Conservation (phyloP, 768 basidiomycete genomes). For the Boletus sensibilis region DNA sequence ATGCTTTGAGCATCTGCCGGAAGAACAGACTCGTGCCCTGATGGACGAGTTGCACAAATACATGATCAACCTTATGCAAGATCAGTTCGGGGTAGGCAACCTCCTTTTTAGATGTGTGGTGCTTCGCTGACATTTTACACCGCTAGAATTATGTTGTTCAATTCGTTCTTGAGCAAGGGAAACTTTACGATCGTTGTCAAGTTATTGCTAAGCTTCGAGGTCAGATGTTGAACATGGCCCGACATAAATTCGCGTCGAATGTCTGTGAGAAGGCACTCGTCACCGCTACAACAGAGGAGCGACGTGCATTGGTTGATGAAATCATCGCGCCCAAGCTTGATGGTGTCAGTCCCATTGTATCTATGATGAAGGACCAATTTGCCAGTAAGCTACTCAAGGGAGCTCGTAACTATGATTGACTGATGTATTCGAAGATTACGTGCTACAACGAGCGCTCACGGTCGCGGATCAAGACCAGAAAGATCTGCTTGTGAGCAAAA, state of each 20-base stretch:
- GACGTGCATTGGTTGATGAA: conserved; percentile 75
- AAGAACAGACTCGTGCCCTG: conserved; percentile 62
- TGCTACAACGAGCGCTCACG: conserved; percentile 74
- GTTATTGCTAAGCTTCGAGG: conserved; percentile 72
- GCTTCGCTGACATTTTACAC: conserved; percentile 7
- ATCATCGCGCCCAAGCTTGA: conserved; percentile 66
- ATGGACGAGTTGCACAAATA: conserved; percentile 81
- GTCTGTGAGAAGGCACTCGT: conserved; percentile 90
- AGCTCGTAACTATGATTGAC: conserved; percentile 2
- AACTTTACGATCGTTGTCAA: conserved; percentile 60
- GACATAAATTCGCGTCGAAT: conserved; percentile 94
- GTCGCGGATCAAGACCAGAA: conserved; percentile 73
- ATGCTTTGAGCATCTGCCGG: conserved; percentile 82
- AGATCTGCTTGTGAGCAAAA: conserved; percentile 57
- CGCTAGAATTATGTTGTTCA: conserved; percentile 91
- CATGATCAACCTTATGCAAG: conserved; percentile 73
- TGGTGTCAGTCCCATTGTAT: conserved; percentile 63
- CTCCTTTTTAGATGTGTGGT: not conserved
- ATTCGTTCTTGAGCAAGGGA: conserved; percentile 83
- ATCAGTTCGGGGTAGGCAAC: conserved; percentile 80
- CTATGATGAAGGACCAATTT: conserved; percentile 84
- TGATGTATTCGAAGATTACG: conserved; percentile 59
- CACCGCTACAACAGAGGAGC: conserved; percentile 60
- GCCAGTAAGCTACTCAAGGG: conserved; percentile 60
- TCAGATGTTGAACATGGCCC: conserved; percentile 74